A percentile compares a stretch with the other conserved stretches of the same genome.
Conservation (phyloP, 495 filamentous ascomycete genomes). For the Penicillium soppii region DNA sequence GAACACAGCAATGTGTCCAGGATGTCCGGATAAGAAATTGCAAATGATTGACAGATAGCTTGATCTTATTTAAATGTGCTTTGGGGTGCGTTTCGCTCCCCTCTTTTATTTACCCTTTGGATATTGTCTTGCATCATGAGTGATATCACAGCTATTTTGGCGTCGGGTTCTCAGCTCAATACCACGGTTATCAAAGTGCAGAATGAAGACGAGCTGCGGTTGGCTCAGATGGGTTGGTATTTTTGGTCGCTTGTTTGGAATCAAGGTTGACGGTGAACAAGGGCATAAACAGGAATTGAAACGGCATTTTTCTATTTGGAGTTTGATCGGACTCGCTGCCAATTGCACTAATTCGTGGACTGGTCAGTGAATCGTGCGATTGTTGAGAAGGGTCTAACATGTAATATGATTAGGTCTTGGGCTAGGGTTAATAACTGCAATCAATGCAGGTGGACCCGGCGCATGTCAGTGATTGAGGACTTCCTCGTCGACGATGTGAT, state of each 20-base stretch:
- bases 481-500: not conserved
- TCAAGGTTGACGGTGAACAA: conserved; percentile 8
- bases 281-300: conserved; percentile 43
- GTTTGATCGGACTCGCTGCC: conserved; percentile 39
- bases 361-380: conserved; percentile 13
- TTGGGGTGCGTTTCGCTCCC: not conserved
- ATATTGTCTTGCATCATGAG: conserved; percentile 8
- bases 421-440: conserved; percentile 36
- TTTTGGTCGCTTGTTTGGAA: not conserved
- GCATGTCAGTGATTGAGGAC: conserved; percentile 23
- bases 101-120: not conserved
- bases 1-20: conserved; percentile 13
- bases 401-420: conserved; percentile 27
- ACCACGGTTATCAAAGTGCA: conserved; percentile 17
- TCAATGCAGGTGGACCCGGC: conserved; percentile 41
- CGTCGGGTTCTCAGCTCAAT: not conserved
- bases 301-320: conserved; percentile 41
- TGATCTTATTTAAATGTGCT: conserved; percentile 6
- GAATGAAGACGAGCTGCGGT: conserved; percentile 38
- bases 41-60: not conserved
- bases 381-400: not conserved
- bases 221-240: conserved; percentile 44
- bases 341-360: conserved; percentile 46
- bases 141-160: conserved; percentile 1
- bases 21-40: conserved; percentile 21